Evolutionary conservation across 169 alveolate genomes (phyloP), one percentile per base, ranked within the genome.

Genomic region (Plasmodium gaboni): DNA sequence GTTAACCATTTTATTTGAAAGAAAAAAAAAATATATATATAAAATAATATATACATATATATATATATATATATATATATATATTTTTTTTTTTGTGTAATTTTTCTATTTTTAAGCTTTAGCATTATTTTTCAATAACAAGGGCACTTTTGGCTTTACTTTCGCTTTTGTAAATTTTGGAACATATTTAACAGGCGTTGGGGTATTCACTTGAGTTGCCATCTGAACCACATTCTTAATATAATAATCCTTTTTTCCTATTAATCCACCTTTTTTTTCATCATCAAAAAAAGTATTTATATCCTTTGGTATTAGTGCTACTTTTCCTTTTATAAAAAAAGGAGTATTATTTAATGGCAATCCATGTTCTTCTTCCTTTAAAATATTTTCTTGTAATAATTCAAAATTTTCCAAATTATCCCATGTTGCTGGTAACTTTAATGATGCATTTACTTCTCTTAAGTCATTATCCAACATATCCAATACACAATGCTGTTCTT

Each of bases 401-500:
- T 76, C 83, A 57, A 80, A 61, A 1, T 74, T 32, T n/a, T 74
- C 55, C 2, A 93, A 44, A 32, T 85, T 88, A 19, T 83, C 88
- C 88, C 93, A 87, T n/a, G 74, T 87, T 55, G 93, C 92, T 2
- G 96, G 97, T 38, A 94, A 63, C 53, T 87, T 92, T 70, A 95
- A n/a, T 50, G 93, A 44, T 28, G 89, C 95, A 8, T 94, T 80
- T 6, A 96, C 97, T 74, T 95, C 96, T 4, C 87, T 24, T 48
- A 95, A 73, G 42, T 95, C 97, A 74, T 95, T 95, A 59, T 95
- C 97, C 38, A 95, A 83, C 95, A 95, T 89, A 48, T 95, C 96
- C 71, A 95, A 63, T n/a, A 94, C 95, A 24, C 89, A 67, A 73
- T 94, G 97, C 63, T 95, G 97, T 63, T 95, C 97, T 72, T 95